Conservation (phyloP, 768 basidiomycete species). For the Saitozyma sp. region DNA sequence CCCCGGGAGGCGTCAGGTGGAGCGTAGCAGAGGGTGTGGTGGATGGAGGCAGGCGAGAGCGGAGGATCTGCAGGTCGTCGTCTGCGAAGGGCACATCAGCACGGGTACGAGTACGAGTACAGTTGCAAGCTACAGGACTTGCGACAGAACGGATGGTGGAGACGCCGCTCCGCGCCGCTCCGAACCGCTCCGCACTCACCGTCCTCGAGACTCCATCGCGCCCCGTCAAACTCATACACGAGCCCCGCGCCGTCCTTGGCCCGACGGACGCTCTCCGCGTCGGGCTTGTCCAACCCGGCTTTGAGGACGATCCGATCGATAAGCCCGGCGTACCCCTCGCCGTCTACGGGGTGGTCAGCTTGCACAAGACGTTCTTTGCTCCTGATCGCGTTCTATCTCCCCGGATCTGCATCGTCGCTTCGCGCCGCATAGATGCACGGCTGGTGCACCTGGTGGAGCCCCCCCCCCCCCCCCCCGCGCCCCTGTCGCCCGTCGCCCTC, state of each 20-base stretch:
- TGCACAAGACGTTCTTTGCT: background rate
- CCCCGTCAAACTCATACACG: constrained; percentile 78
- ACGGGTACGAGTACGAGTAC: too few relatives aligned
- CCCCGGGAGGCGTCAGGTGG: constrained; percentile 41
- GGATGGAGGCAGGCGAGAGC: constrained; percentile 62
- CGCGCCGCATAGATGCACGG: background rate
- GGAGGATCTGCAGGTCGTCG: constrained; percentile 83
- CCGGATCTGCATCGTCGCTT: background rate
- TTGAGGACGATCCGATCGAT: constrained; percentile 30
- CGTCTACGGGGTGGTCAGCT: constrained; percentile 18
- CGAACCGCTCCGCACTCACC: constrained; percentile 65
- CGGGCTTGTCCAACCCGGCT: constrained; percentile 18
- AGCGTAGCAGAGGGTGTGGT: constrained; percentile 50
- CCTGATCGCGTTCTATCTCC: background rate
- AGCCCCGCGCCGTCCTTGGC: constrained; percentile 57
- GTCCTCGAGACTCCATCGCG: constrained; percentile 85
- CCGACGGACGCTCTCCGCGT: constrained; percentile 16
- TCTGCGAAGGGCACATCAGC: constrained; percentile 55
- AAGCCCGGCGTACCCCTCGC: constrained; percentile 17
- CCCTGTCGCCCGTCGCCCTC: too few relatives aligned
- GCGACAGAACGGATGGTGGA: constrained; percentile 1
- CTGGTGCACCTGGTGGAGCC: background rate
- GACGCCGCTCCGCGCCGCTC: too few relatives aligned
- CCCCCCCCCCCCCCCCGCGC: too few relatives aligned
- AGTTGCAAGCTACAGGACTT: too few relatives aligned